These are phyloP conservation scores for Solanum hybrid DNA, from an alignment of 305 asterid genomes.

Conservation along the genomic window DNA sequence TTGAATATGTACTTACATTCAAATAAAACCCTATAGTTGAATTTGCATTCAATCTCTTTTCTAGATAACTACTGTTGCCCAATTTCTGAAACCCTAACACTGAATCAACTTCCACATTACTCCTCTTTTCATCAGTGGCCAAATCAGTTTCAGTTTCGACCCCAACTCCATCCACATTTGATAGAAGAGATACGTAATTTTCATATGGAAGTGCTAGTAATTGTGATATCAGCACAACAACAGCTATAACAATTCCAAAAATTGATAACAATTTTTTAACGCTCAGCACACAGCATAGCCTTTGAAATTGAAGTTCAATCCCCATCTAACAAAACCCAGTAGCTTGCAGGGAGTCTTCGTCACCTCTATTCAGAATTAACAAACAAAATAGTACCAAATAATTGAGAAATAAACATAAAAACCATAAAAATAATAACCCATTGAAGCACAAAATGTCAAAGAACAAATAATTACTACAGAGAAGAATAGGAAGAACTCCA, in stretches of 20 bases:
- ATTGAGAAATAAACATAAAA: background rate
- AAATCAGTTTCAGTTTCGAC: background rate
- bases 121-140: background rate
- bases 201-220: conserved; percentile 21
- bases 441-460: background rate
- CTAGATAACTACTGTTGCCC: background rate
- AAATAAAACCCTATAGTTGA: background rate
- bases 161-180: conserved; percentile 12
- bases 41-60: background rate
- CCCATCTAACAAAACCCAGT: conserved; percentile 8
- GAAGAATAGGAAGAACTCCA: background rate
- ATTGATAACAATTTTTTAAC: conserved; percentile 13
- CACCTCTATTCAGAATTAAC: background rate
- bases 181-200: conserved; percentile 14
- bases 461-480: background rate
- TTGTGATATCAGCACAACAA: conserved; percentile 20
- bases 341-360: background rate
- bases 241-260: conserved; percentile 17
- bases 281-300: conserved; percentile 9
- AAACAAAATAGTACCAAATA: background rate
- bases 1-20: background rate
- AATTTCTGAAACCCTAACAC: background rate
- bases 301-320: conserved; percentile 11
- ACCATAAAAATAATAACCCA: background rate
- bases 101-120: background rate